Conservation (phyloP, 2,329 filamentous ascomycete species). For the Nemania sp. region DNA sequence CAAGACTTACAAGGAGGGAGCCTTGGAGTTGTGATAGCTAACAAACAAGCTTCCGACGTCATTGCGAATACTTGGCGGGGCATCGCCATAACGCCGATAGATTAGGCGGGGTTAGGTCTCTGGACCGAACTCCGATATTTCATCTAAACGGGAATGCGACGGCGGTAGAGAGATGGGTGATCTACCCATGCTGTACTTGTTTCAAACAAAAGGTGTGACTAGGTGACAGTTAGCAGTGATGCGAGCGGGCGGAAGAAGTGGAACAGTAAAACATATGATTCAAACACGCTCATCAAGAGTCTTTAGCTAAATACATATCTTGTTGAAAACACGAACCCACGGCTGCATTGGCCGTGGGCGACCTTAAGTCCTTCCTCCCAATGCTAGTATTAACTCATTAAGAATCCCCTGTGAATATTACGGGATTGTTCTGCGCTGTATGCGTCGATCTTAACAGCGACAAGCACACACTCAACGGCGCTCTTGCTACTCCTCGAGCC, state of each 20-base stretch:
- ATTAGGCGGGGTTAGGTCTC: background rate
- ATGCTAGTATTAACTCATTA: conserved; percentile 43
- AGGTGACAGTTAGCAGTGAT: background rate
- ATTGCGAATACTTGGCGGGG: background rate
- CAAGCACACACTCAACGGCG: conserved; percentile 69
- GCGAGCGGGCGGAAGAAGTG: background rate
- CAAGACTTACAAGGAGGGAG: no score
- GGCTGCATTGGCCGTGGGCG: background rate
- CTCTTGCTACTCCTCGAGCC: conserved; percentile 51
- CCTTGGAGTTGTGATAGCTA: background rate
- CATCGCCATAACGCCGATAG: background rate
- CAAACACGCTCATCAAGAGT: background rate
- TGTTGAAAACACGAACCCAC: background rate
- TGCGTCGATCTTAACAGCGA: conserved; percentile 77
- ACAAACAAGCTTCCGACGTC: background rate
- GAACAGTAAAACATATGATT: background rate
- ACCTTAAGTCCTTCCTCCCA: background rate
- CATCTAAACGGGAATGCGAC: no score
- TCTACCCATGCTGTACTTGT: background rate
- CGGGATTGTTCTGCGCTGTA: conserved; percentile 66
- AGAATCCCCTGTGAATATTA: conserved; percentile 67
- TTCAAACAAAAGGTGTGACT: background rate
- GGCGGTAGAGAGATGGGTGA: no score
- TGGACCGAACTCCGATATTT: background rate
- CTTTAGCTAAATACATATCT: background rate